Base-by-base conservation (phyloP, 2,329 filamentous ascomycete genomes). In the Myriosclerotinia scirpicola region DNA sequence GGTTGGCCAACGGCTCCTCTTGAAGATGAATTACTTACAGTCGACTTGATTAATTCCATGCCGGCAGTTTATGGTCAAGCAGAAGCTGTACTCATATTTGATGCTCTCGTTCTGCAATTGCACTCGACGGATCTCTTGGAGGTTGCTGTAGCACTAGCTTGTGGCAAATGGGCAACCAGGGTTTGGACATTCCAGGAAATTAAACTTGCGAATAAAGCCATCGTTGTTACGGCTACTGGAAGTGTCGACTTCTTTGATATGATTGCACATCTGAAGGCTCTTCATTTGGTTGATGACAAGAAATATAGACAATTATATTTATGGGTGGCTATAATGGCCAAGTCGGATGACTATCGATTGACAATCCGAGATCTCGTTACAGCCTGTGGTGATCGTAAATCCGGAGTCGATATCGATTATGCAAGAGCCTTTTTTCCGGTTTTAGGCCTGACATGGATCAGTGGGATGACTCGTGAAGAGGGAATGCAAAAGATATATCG, bases 161-260 rank as follows among this genome's bases (percentile, higher is more conserved):
- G 69, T 50, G 70, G 70, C 2, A 56, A 59, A 64, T 71, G 70
- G 70, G 50, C 54, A 30, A 68, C 67, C 9, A 53, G 70, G 30
- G 62, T 71, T 20, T 71, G 70, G 67, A 71, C 70, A 5, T 71
- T 56, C n/a, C 70, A 71, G 56, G 70, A 71, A 59, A 69, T 70
- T n/a, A 65, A 67, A 58, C 65, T 71, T 30, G 70, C 70, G 11
- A 67, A 40, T 34, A 60, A 55, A 34, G 69, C 67, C 5, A 14
- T 67, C 7, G 22, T 67, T 26, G 46, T 67, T 17, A 67, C 65
- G 15, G 52, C 50, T 12, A 52, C 30, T 22, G 54, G 54, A 20
- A 38, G 26, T 22, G 56, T 66, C 42, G 38, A 61, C 12, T 60
- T 46, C n/a, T 56, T n/a, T 5, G 34, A 53, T 36, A 50, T 50